Conservation (phyloP, 331 rosid genomes). For the Malus hybrid region DNA sequence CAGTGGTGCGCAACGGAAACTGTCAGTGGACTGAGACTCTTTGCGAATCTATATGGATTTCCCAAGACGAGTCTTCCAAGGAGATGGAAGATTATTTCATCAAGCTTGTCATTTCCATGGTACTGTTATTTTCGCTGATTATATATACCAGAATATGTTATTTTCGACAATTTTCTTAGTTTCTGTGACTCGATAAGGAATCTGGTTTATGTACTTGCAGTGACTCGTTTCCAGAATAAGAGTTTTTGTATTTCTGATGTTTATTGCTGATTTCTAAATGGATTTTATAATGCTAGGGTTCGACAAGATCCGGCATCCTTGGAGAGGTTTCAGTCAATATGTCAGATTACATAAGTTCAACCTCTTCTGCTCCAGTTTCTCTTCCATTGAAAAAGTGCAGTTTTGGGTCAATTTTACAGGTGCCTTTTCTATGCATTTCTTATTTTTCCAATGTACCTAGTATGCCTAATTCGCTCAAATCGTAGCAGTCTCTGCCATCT, state of each 20-base stretch:
- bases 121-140: conserved; percentile 21
- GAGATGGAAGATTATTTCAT: conserved; percentile 54
- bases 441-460: too few species aligned
- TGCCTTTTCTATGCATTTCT: conserved; percentile 16
- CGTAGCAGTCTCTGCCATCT: background rate
- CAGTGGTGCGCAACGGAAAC: conserved; percentile 64
- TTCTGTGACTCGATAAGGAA: background rate
- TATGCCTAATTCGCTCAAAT: too few species aligned
- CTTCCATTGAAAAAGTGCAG: conserved; percentile 65
- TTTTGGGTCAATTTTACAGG: conserved; percentile 69
- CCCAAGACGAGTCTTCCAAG: conserved; percentile 48
- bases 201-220: background rate
- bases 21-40: conserved; percentile 81
- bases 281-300: conserved; percentile 44
- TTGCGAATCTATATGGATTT: conserved; percentile 52
- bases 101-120: conserved; percentile 84
- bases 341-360: conserved; percentile 51
- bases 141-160: background rate
- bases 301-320: conserved; percentile 68
- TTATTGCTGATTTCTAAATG: background rate
- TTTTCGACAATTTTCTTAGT: background rate
- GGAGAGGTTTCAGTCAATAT: conserved; percentile 73
- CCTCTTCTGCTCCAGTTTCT: conserved; percentile 53
- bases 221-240: background rate
- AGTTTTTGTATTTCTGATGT: background rate